Base-by-base conservation (phyloP, 805 yeast genomes). In the Candida vartiovaarae region DNA sequence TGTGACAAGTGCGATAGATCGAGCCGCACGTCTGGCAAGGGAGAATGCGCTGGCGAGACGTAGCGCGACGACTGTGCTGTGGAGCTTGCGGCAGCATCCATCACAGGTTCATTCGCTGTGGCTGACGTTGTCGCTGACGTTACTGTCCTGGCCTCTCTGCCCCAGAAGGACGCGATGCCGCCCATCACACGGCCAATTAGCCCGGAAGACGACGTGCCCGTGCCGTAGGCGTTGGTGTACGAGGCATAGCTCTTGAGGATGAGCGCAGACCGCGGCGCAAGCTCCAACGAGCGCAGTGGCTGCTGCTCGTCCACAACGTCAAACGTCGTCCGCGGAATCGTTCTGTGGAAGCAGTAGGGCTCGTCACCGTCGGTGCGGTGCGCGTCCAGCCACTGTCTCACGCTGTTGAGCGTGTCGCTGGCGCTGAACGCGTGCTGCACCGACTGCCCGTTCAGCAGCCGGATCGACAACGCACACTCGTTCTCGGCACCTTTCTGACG, bases 181-280 rank as follows among this genome's bases (percentile, higher is more conserved):
- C 54, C 58, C 36, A 60, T 58, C 3, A 67, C 47, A 44, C 60
- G 60, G 4, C 63, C 60, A 8, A 67, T 34, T 6, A 65, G 44
- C 0, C 71, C 62, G 5, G 42, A 44, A 4, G 48, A 20, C 10
- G 34, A 37, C 20, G 15, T 32, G 3, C 42, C 24, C 46, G 56
- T 24, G 42, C 58, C 27, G 50, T 61, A 54, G 39, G 68, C 62
- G 46, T 56, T 42, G n/a, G 59, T 20, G 34, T 53, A 59, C 27
- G 59, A 58, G 25, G 56, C 56, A 29, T 71, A 66, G 0, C 93
- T 90, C 56, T 84, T 84, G 50, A 89, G 65, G 25, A 86, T 80
- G 39, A 89, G 61, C 0, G 84, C 86, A 8, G 95, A 81, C 45
- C 95, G 70, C 3, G 91, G 90, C 11, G 76, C 71, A 41, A 89